Evolutionary conservation across 257 asterid genomes (phyloP).

Genomic region (Jacaranda mimosifolia): DNA sequence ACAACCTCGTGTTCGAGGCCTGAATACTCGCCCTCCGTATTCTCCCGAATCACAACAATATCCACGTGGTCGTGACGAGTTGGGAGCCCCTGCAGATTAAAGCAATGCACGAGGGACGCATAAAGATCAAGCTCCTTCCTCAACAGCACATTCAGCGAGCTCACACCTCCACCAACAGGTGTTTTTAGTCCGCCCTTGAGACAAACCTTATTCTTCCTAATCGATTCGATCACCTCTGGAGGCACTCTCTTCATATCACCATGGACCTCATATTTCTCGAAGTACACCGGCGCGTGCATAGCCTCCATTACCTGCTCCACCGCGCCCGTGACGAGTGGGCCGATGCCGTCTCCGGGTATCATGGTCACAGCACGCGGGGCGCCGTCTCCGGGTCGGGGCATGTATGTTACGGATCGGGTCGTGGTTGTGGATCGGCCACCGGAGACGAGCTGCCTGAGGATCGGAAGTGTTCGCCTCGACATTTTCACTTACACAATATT

Average conservation of each 20-base stretch:
- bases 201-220: constrained; percentile 87
- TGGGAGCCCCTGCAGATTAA: constrained; percentile 78
- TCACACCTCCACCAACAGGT: constrained; percentile 96
- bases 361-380: constrained; percentile 83
- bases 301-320: constrained; percentile 98
- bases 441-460: constrained; percentile 48
- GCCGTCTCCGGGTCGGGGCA: constrained; percentile 99
- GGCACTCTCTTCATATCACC: constrained; percentile 91
- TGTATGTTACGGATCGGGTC: constrained; percentile 89
- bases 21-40: constrained; percentile 95
- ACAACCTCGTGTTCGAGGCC: constrained; percentile 99
- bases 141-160: constrained; percentile 81
- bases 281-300: constrained; percentile 94
- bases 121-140: constrained; percentile 96
- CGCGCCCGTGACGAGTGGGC: constrained; percentile 93
- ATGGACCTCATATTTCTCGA: constrained; percentile 82
- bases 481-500: constrained; percentile 13
- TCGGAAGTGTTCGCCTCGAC: constrained; percentile 60
- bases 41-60: constrained; percentile 94
- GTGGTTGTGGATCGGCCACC: constrained; percentile 38
- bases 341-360: constrained; percentile 95
- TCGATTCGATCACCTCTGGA: constrained; percentile 74
- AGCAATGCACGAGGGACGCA: constrained; percentile 94
- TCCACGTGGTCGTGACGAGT: constrained; percentile 87
- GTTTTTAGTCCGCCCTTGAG: constrained; percentile 91